phyloP scores from a whole-genome alignment of 176 grass and related monocot species.

The Carex parvula region DNA sequence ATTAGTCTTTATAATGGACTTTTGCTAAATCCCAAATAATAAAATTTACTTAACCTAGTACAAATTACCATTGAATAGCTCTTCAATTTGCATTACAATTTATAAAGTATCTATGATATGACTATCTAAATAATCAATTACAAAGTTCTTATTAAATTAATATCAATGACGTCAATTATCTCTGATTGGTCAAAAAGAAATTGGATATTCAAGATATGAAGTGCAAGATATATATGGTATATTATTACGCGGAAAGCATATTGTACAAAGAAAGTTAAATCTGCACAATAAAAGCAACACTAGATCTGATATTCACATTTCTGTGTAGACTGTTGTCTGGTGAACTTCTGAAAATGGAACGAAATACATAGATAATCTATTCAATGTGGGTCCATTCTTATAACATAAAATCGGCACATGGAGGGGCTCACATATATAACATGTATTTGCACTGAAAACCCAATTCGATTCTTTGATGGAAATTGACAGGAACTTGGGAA shows the following conservation, averaged over 20 bases:
- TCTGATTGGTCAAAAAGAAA: neutral
- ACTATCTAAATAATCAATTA: neutral
- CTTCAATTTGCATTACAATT: too few relatives aligned
- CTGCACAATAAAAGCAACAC: neutral
- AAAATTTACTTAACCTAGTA: too few relatives aligned
- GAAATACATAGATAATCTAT: too few relatives aligned
- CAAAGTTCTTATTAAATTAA: neutral
- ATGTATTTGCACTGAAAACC: neutral
- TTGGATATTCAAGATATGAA: neutral
- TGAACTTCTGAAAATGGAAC: neutral
- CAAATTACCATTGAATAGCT: too few relatives aligned
- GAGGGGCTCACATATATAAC: neutral
- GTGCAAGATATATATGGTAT: neutral
- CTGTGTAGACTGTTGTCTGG: neutral
- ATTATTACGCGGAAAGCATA: neutral
- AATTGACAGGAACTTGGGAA: neutral
- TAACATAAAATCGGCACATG: neutral
- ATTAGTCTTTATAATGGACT: neutral
- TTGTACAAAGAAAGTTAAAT: neutral
- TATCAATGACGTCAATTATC: neutral
- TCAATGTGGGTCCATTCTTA: too few relatives aligned
- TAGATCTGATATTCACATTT: neutral
- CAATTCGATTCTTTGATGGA: neutral
- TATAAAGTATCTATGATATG: too few relatives aligned
- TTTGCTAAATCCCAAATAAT: neutral